Base-by-base conservation (phyloP, 2,329 filamentous ascomycete genomes). In the Aspergillus sp. region DNA sequence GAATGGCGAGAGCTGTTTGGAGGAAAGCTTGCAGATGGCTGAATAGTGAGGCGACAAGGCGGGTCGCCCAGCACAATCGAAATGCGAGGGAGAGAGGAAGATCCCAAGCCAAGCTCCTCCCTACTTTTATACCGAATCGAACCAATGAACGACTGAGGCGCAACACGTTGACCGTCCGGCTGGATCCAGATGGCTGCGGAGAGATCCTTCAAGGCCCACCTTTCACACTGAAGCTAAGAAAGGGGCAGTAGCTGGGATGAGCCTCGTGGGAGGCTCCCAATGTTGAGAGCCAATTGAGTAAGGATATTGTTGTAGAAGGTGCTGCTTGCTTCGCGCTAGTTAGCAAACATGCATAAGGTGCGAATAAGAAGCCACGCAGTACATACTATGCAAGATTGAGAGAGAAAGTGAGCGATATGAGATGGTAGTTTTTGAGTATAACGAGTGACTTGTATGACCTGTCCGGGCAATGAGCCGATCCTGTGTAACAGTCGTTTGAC, bases 1-100 rank as follows among this genome's bases (percentile, higher is more conserved):
- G 53, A 60, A 66, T 22, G 47, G 51, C 45, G 61, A 54, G 57
- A 58, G 58, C 65, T 71, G 61, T 66, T 67, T 69, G 67, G 69
- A 55, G 63, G 61, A 54, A 48, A 58, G 55, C 19, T 13, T 23
- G 41, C 41, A 30, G 34, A 43, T 60, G 58, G 50, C 19, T 59
- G 59, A 60, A 66, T 64, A 69, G 63, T 69, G 67, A 67, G 67
- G 65, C 67, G 59, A 65, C 15, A 52, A 56, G 61, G 63, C 63
- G 63, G 62, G 64, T 60, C 66, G 53, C 57, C 56, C 55, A 58
- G 59, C 54, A 38, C 54, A 48, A 54, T 57, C 54, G 34, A 54
- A 28, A 54, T n/a, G 54, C 59, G 45, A 53, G 55, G 46, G 48
- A 57, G 51, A 49, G 31, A 60, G 56, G 63, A 49, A 48, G 52